Conservation (phyloP, 306 rosid genomes). For the Castanospermum australe region DNA sequence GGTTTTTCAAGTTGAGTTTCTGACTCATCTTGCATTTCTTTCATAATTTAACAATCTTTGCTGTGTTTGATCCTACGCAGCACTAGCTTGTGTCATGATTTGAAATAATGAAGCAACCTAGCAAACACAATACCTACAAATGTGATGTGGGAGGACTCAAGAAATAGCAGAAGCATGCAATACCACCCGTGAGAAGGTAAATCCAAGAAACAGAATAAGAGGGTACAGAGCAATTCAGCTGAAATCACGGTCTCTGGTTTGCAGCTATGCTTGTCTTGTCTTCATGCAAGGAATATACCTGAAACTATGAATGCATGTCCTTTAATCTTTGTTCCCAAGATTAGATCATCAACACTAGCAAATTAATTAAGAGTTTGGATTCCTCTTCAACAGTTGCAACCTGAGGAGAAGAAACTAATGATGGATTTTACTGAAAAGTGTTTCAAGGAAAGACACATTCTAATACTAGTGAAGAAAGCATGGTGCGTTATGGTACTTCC, state of each 20-base stretch:
- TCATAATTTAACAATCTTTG: not conserved
- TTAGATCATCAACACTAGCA: not conserved
- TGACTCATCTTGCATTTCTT: not conserved
- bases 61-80: not conserved
- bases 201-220: not conserved
- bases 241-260: conserved; percentile 19
- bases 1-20: not conserved
- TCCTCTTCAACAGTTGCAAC: not conserved
- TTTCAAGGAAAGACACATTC: not conserved
- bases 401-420: not conserved
- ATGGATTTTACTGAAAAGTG: not conserved
- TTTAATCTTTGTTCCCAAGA: not conserved
- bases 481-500: conserved; percentile 7
- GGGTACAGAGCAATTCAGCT: conserved; percentile 12
- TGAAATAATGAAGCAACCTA: conserved; percentile 6
- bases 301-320: not conserved
- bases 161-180: not conserved
- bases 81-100: conserved; percentile 14
- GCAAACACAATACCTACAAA: not conserved
- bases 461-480: not conserved
- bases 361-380: not conserved
- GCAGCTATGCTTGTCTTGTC: not conserved
- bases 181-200: conserved; percentile 6
- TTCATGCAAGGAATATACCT: not conserved
- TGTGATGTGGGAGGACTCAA: not conserved